These are phyloP conservation scores for Lipomyces spencermartinsiae DNA, from an alignment of 805 yeast species.

Conservation along the genomic window DNA sequence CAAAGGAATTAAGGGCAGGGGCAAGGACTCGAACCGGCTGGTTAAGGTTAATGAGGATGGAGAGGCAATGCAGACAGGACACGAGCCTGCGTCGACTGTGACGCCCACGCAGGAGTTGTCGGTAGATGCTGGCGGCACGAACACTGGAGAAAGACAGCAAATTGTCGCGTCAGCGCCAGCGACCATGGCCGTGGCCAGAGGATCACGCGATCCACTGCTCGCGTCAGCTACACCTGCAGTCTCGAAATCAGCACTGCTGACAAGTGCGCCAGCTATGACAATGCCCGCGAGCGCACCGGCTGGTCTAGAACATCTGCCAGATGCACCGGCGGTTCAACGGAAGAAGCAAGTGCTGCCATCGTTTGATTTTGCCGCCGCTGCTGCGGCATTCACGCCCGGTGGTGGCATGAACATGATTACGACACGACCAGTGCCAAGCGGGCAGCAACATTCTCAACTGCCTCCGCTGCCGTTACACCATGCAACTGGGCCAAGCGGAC, in stretches of 20 bases:
- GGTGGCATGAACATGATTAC: not conserved
- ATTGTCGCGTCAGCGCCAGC: not conserved
- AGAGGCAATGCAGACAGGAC: conserved; percentile 48
- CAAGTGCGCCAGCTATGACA: not conserved
- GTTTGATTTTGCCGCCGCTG: not conserved
- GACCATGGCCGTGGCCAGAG: not conserved
- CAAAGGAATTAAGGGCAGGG: conserved; percentile 91
- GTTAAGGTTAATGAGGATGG: conserved; percentile 24
- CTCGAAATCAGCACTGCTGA: not conserved
- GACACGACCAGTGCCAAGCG: not conserved
- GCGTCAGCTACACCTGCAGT: not conserved
- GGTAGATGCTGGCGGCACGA: not conserved
- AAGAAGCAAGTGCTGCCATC: not conserved
- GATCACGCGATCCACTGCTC: not conserved
- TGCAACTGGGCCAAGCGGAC: not conserved
- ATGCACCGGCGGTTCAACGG: not conserved
- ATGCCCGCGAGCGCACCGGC: not conserved
- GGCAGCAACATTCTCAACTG: not conserved
- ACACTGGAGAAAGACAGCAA: not conserved
- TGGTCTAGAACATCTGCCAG: not conserved
- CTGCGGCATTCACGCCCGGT: conserved; percentile 1
- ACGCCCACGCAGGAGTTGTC: not conserved
- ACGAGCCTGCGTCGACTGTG: conserved; percentile 52
- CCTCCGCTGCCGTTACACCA: not conserved
- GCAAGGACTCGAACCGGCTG: conserved; percentile 53